Base-by-base conservation (phyloP, 352 stramenopile genomes). In the Thraustochytrium striatum region DNA sequence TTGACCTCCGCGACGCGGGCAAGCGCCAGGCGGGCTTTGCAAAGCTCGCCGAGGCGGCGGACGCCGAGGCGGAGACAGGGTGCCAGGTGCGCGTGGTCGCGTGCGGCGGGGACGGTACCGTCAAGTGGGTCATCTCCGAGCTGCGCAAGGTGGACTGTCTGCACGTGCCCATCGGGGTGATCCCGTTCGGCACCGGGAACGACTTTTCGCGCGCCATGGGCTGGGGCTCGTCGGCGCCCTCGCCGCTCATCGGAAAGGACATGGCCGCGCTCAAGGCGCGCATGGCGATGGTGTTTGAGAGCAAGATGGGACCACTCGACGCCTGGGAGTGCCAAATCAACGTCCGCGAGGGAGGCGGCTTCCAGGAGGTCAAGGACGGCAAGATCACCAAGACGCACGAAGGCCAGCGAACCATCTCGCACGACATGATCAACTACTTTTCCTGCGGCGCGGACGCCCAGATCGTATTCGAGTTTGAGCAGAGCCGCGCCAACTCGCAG, bases 381-480 rank as follows among this genome's bases (percentile, higher is more conserved):
- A 52, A 80, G 32, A 79, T 81, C 3, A 28, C 13, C 16, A 36
- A 65, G 69, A 50, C 69, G 9, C 0, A 79, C 7, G 69, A 69
- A n/a, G 55, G 55, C 32, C 55, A 62, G 33, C 25, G 33, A 9
- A 62, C 55, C 9, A 38, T 62, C 25, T 25, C 55, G 55, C 50
- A 79, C 21, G 38, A 82, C 2, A 72, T 65, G 44, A 79, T 81
- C 58, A 81, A 81, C 47, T 81, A 81, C 52, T 61, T 72, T 3
- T 72, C 44, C 11, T 3, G 43, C 32, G 72, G 72, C 30, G 44
- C 72, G 9, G 62, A 79, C 47, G 72, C 72, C 0, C 58, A 78
- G 47, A 81, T 81, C 32, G 62, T 79, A 9, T 81, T 79, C 30
- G 58, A 79, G 72, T 81, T 81, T 5, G 72, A 81, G 72, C 72